These are phyloP conservation scores for Salix dunnii DNA, from an alignment of 345 rosid species.

Conservation along the genomic window DNA sequence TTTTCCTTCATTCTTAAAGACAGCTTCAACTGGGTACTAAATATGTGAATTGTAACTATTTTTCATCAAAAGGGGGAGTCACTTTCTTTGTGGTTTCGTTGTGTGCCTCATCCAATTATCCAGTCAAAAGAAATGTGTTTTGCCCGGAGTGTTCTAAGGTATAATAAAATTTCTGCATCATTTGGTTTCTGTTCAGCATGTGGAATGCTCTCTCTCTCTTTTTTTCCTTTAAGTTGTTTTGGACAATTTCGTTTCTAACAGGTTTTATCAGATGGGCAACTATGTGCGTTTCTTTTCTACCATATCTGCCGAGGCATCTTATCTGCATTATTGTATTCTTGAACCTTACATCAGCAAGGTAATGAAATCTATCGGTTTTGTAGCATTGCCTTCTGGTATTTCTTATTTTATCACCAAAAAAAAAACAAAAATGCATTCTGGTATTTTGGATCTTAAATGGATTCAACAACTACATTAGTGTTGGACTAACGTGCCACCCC, in stretches of 20 bases:
- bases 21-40: conserved; percentile 1
- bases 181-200: not conserved
- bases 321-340: conserved; percentile 70
- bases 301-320: conserved; percentile 66
- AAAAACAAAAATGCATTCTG: no score
- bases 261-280: conserved; percentile 59
- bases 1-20: not conserved
- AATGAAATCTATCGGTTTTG: not conserved
- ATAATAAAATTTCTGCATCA: not conserved
- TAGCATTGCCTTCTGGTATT: not conserved
- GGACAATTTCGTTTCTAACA: conserved; percentile 17
- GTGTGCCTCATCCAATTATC: conserved; percentile 46
- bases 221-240: not conserved
- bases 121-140: conserved; percentile 72
- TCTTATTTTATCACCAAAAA: no score
- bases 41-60: conserved; percentile 10
- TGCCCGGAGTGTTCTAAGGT: conserved; percentile 70
- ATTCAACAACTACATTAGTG: no score
- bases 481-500: no score
- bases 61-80: conserved; percentile 69
- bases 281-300: conserved; percentile 54
- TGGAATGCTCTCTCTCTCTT: not conserved
- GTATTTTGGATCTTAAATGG: no score
- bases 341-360: conserved; percentile 70
- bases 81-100: conserved; percentile 82